These are phyloP conservation scores for Hibiscus trionum DNA, from an alignment of 345 rosid genomes.

Conservation along the genomic window DNA sequence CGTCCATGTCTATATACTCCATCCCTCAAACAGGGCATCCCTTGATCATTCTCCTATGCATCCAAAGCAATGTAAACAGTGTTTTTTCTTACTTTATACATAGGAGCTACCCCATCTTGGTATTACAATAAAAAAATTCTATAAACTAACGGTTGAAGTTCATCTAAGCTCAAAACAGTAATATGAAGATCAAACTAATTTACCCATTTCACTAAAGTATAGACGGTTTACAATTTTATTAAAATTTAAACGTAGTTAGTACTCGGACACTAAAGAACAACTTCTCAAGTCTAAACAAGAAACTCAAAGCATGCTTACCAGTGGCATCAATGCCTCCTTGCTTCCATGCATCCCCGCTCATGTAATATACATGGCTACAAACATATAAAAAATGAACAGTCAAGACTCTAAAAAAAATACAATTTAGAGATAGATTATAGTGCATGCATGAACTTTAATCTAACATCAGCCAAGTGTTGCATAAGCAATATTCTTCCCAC, in stretches of 20 bases:
- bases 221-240: not conserved
- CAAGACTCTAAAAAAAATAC: slow-evolving; percentile 20
- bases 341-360: slow-evolving; percentile 99
- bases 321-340: slow-evolving; percentile 98
- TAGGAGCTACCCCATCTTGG: not conserved
- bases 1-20: not conserved
- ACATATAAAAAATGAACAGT: slow-evolving; percentile 20
- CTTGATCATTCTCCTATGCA: not conserved
- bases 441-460: not conserved
- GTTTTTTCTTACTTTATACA: not conserved
- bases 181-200: not conserved
- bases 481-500: not conserved
- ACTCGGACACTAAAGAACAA: not conserved
- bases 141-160: not conserved
- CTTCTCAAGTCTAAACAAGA: not conserved
- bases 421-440: not conserved
- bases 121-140: not conserved
- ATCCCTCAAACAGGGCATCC: not conserved
- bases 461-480: not conserved
- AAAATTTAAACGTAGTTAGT: not conserved
- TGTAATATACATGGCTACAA: slow-evolving; percentile 88
- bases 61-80: not conserved
- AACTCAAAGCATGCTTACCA: slow-evolving; percentile 39
- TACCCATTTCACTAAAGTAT: not conserved
- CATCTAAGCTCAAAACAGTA: not conserved